Percentiles rank a stretch among this genome's conserved stretches.
Evolutionary conservation across 2,329 filamentous ascomycete species (phyloP).

Genomic region (Fusarium solani-melongenae): DNA sequence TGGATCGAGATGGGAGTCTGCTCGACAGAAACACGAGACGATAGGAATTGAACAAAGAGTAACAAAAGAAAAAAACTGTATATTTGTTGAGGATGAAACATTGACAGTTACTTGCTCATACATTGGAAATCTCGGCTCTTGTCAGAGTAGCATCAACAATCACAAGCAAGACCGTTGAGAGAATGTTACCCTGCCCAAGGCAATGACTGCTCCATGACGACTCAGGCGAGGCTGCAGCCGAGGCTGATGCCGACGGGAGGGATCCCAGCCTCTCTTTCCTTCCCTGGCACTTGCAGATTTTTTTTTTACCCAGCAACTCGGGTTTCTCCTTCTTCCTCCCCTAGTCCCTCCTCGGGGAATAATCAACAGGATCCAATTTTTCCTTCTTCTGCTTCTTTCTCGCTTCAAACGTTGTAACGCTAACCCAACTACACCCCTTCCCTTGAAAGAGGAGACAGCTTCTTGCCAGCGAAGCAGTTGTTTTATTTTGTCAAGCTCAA

Average conservation of each 20-base stretch:
- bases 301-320: slow-evolving; percentile 24
- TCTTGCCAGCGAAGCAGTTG: not conserved
- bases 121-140: not conserved
- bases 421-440: not conserved
- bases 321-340: not conserved
- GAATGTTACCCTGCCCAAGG: not conserved
- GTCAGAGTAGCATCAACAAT: not conserved
- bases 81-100: slow-evolving; percentile 1
- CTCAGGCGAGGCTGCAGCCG: not conserved
- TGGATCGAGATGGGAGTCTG: not conserved
- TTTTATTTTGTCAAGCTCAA: not conserved
- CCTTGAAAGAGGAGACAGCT: not conserved
- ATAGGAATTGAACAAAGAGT: not conserved
- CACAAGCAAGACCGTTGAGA: not conserved
- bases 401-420: not conserved
- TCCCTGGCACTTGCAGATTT: not conserved
- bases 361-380: not conserved
- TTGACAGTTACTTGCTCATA: not conserved
- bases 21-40: not conserved
- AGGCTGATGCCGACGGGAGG: slow-evolving; percentile 14
- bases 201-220: slow-evolving; percentile 10
- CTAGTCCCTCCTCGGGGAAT: not conserved
- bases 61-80: not conserved
- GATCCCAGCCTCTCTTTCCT: not conserved
- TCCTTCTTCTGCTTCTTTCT: not conserved